A percentile compares a stretch with the other conserved stretches of the same genome.
Conservation (phyloP, 129 eudicot species). For the Erigeron canadensis region DNA sequence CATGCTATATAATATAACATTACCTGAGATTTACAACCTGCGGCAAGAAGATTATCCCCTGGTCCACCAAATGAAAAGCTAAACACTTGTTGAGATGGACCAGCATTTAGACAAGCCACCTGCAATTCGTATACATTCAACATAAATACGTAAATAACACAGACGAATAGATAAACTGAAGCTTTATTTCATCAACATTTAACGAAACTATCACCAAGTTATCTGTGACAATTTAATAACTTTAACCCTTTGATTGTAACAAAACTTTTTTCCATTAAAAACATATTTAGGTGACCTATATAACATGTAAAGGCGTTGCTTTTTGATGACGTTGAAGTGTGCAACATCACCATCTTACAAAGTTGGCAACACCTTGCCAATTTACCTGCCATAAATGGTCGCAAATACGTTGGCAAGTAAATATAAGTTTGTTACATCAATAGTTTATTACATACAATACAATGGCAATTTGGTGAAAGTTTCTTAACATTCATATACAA, state of each 20-base stretch:
- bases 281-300: no score
- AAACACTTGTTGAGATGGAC: slow-evolving; percentile 74
- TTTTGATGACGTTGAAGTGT: background rate
- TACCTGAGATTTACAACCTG: slow-evolving; percentile 95
- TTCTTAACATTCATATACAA: no score
- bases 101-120: slow-evolving; percentile 76
- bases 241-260: no score
- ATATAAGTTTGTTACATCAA: background rate
- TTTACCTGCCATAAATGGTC: background rate
- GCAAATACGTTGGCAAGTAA: background rate
- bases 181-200: background rate
- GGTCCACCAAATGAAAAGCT: slow-evolving; percentile 88
- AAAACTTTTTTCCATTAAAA: no score
- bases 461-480: background rate
- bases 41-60: slow-evolving; percentile 79
- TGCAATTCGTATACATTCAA: slow-evolving; percentile 33
- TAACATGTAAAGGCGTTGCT: no score
- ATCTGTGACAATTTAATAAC: no score
- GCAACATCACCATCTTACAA: background rate
- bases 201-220: background rate
- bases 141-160: background rate
- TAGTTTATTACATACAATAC: background rate
- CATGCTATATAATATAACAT: slow-evolving; percentile 6
- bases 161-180: no score
- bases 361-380: background rate